These are phyloP conservation scores for Fusarium mangiferae DNA, from an alignment of 2,329 filamentous ascomycete species.

Conservation along the genomic window DNA sequence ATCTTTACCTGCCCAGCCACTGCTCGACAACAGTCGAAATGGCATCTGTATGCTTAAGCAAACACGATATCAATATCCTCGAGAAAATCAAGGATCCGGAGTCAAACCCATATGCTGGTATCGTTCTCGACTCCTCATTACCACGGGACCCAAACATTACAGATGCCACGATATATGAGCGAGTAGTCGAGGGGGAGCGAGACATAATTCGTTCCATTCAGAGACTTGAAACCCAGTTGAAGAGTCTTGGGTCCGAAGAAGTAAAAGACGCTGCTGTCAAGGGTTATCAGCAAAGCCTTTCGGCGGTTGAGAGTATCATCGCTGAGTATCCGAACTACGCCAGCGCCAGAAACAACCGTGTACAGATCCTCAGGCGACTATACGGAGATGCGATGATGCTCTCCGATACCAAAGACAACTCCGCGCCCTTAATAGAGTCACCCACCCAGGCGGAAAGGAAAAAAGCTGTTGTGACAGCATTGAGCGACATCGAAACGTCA, in stretches of 20 bases:
- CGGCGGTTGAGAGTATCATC: conserved; percentile 66
- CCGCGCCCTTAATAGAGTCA: conserved; percentile 55
- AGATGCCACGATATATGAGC: conserved; percentile 61
- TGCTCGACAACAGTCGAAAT: conserved; percentile 48
- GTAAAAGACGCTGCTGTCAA: conserved; percentile 51
- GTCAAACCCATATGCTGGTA: conserved; percentile 63
- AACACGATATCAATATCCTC: conserved; percentile 69
- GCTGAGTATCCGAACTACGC: conserved; percentile 71
- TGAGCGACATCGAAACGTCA: conserved; percentile 67
- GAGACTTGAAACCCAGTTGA: conserved; percentile 63
- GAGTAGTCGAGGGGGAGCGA: conserved; percentile 61
- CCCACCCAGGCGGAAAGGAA: conserved; percentile 52
- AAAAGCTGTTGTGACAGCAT: conserved; percentile 52
- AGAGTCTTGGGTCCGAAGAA: conserved; percentile 52
- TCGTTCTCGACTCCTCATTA: conserved; percentile 64
- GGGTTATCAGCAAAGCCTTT: conserved; percentile 60
- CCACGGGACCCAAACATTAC: conserved; percentile 68
- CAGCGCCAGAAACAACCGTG: conserved; percentile 79
- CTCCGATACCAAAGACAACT: conserved; percentile 49
- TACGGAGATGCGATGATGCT: conserved; percentile 71
- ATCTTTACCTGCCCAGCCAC: not conserved
- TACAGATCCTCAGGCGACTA: conserved; percentile 71
- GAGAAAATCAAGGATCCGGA: conserved; percentile 76
- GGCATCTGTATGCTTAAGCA: conserved; percentile 62
- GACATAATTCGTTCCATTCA: conserved; percentile 66